Evolutionary conservation across 768 basidiomycete genomes (phyloP).

Genomic region (Naematelia encephala): DNA sequence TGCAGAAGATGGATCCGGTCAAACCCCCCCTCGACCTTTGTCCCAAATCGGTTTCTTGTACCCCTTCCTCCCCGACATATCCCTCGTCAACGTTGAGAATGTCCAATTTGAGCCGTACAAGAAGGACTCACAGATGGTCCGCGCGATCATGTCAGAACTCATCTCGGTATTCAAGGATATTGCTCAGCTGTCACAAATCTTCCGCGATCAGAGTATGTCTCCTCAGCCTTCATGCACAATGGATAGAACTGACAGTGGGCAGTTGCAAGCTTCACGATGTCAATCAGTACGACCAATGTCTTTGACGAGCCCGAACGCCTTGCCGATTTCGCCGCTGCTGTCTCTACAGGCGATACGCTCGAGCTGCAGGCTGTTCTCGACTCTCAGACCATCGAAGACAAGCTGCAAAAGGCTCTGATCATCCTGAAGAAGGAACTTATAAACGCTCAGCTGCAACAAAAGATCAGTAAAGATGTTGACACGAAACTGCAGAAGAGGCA

Average conservation of each 20-base stretch:
- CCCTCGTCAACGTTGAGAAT: slow-evolving; percentile 84
- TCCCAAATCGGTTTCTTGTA: slow-evolving; percentile 46
- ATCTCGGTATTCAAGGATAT: slow-evolving; percentile 98
- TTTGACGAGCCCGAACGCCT: slow-evolving; percentile 97
- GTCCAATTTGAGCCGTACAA: slow-evolving; percentile 77
- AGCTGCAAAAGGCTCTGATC: slow-evolving; percentile 80
- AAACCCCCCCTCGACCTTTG: slow-evolving; percentile 11
- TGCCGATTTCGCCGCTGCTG: slow-evolving; percentile 94
- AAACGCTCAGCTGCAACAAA: slow-evolving; percentile 90
- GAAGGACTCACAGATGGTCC: slow-evolving; percentile 82
- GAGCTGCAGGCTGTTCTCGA: slow-evolving; percentile 94
- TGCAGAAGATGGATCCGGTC: background rate
- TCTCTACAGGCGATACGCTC: slow-evolving; percentile 83
- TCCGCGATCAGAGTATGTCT: slow-evolving; percentile 77
- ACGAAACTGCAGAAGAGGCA: slow-evolving; percentile 91
- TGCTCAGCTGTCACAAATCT: slow-evolving; percentile 91
- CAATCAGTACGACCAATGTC: slow-evolving; percentile 84
- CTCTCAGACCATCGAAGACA: slow-evolving; percentile 75
- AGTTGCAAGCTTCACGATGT: slow-evolving; percentile 88
- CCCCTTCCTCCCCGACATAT: slow-evolving; percentile 73
- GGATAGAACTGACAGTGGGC: slow-evolving; percentile 5
- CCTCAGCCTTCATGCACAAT: background rate
- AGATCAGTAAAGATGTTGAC: slow-evolving; percentile 88
- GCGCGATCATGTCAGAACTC: slow-evolving; percentile 94
- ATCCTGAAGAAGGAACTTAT: slow-evolving; percentile 98